Evolutionary conservation across 352 stramenopile genomes (phyloP).

Genomic region (Globisporangium solare): DNA sequence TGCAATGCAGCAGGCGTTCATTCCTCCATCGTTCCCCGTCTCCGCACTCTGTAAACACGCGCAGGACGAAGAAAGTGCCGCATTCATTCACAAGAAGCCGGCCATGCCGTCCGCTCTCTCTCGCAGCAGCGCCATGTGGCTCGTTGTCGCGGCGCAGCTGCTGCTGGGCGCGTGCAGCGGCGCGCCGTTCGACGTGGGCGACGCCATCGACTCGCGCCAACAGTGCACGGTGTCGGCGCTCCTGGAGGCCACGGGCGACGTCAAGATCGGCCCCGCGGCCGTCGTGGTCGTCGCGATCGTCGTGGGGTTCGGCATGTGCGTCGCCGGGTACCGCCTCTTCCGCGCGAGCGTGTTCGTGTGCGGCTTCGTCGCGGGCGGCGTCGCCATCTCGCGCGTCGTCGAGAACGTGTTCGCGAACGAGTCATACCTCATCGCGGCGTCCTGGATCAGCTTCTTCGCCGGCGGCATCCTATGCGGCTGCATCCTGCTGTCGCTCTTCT

Average conservation of each 20-base stretch:
- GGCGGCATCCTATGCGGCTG: slow-evolving; percentile 46
- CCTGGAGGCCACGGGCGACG: slow-evolving; percentile 9
- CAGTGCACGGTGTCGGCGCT: slow-evolving; percentile 7
- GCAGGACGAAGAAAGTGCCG: too few relatives aligned
- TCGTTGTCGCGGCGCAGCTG: too few relatives aligned
- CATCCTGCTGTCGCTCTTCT: slow-evolving; percentile 49
- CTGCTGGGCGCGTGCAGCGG: too few relatives aligned
- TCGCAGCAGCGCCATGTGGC: too few relatives aligned
- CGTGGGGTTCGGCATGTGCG: slow-evolving; percentile 35
- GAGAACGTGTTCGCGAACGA: slow-evolving; percentile 52
- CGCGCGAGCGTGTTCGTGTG: slow-evolving; percentile 49
- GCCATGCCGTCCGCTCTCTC: too few relatives aligned
- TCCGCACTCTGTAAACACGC: too few relatives aligned
- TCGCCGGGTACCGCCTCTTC: slow-evolving; percentile 60
- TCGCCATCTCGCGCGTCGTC: slow-evolving; percentile 42
- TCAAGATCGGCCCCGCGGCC: slow-evolving; percentile 30
- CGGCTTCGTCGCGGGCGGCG: slow-evolving; percentile 52
- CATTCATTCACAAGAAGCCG: too few relatives aligned
- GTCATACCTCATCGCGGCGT: slow-evolving; percentile 44
- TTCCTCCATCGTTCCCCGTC: too few relatives aligned
- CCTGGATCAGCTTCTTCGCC: slow-evolving; percentile 69
- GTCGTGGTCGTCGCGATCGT: slow-evolving; percentile 35
- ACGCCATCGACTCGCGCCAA: not conserved
- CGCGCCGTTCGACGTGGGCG: too few relatives aligned
- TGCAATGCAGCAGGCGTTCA: too few relatives aligned